Evolutionary conservation across 2,329 filamentous ascomycete species (phyloP).

Genomic region (Xylariaceae sp.): DNA sequence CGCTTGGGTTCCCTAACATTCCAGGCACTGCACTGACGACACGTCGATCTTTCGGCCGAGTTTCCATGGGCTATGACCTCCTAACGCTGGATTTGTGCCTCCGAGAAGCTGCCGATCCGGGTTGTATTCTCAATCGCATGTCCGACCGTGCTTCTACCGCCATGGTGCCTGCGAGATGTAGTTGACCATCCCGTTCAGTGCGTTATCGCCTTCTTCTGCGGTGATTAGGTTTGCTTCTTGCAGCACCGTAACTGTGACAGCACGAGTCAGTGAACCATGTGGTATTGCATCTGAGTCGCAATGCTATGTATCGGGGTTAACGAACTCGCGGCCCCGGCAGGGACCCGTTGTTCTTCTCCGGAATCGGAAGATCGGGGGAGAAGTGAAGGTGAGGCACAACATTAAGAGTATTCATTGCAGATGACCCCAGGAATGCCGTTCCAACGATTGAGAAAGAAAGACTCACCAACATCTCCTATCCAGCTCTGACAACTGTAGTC

Average conservation of each 20-base stretch:
- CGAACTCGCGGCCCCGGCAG: neutral
- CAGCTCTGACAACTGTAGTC: constrained; percentile 30
- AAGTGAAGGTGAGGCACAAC: neutral
- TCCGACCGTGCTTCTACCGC: constrained; percentile 15
- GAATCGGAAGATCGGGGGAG: neutral
- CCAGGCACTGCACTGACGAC: neutral
- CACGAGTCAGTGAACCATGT: constrained; percentile 8
- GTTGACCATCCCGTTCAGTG: constrained; percentile 30
- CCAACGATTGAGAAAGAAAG: neutral
- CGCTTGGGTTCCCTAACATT: neutral
- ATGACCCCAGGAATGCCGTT: neutral
- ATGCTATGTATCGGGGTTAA: neutral
- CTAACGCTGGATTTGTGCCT: neutral
- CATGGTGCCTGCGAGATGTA: constrained; percentile 30
- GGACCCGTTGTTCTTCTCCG: neutral
- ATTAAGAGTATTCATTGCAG: neutral
- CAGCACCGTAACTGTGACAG: constrained; percentile 23
- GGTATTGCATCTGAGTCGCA: neutral
- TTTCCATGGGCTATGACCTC: neutral
- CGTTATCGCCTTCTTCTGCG: constrained; percentile 29
- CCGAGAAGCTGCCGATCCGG: neutral
- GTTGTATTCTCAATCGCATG: neutral
- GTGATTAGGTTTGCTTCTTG: constrained; percentile 30
- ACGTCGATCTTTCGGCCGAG: neutral
- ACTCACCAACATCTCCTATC: constrained; percentile 27